Percentiles rank a stretch among this genome's conserved stretches.
phyloP scores from a whole-genome alignment of 805 yeast species.

The Candida fluviatilis region DNA sequence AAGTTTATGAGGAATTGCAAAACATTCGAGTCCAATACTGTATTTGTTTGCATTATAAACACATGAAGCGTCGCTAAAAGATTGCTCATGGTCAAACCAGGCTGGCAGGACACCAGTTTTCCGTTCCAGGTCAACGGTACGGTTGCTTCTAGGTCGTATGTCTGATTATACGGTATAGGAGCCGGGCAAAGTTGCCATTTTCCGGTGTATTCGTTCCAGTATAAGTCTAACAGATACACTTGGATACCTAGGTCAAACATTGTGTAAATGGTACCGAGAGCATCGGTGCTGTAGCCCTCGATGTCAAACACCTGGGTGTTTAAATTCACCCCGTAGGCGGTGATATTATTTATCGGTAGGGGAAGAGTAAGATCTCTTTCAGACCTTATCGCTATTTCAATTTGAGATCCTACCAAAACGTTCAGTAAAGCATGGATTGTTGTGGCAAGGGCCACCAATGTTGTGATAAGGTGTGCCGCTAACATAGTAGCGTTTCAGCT shows the following conservation, averaged over 20 bases:
- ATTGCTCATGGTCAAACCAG: constrained; percentile 19
- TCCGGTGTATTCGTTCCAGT: constrained; percentile 44
- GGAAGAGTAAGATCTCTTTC: constrained; percentile 32
- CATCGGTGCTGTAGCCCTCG: constrained; percentile 21
- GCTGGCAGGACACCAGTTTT: constrained; percentile 23
- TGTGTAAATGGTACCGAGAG: constrained; percentile 13
- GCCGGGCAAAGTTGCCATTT: constrained; percentile 57
- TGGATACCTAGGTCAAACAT: constrained; percentile 44
- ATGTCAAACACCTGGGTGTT: constrained; percentile 23
- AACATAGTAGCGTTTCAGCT: too few relatives aligned
- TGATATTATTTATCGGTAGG: constrained; percentile 31
- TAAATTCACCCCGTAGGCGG: constrained; percentile 29
- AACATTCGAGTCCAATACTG: constrained; percentile 29
- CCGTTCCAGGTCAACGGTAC: constrained; percentile 24
- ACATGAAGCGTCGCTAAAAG: constrained; percentile 16
- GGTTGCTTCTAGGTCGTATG: constrained; percentile 10
- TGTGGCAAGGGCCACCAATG: too few relatives aligned
- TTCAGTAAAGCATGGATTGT: too few relatives aligned
- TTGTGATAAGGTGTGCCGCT: too few relatives aligned
- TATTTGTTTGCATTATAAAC: constrained; percentile 24
- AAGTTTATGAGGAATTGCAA: constrained; percentile 22
- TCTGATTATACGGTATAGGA: constrained; percentile 27
- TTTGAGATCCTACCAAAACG: background rate
- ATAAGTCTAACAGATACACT: constrained; percentile 49
- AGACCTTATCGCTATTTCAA: constrained; percentile 19